Base-by-base conservation (phyloP, 179 eudicot species). In the Silene noctiflora region DNA sequence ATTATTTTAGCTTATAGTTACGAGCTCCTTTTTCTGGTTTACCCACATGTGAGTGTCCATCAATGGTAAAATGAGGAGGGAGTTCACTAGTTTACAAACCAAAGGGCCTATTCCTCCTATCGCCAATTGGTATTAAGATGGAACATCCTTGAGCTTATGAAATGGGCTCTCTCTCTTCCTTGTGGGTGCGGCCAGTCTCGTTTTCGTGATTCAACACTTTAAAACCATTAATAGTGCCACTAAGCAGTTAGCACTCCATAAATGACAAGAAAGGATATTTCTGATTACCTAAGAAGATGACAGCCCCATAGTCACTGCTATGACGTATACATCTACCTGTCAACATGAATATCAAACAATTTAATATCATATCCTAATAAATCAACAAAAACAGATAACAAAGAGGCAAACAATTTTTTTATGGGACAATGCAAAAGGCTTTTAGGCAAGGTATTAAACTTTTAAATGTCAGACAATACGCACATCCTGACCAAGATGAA, bases 261-360 rank as follows among this genome's bases (percentile, higher is more conserved):
- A 24, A 81, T 24, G 33, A 72, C n/a, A 2, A 4, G 69, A 67
- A 58, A 72, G 7, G 55, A 78, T 29, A 33, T 53, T n/a, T 53
- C 25, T 31, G 29, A 62, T 85, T 88, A 95, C 99, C 99, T 87
- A 95, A 84, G 67, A 91, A 90, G 76, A 95, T 93, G 84, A 95
- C 79, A 44, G 98, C 99, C 79, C 99, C 99, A 85, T 89, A 91
- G 87, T 95, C 99, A 72, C 69, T 85, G 81, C 83, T 91, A 76
- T 95, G 97, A 59, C 99, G 89, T 76, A 95, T 93, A 83, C 99
- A 95, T 59, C 99, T 94, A 10, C 99, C 99, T 95, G 74, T 84
- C 81, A 56, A 83, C 78, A 33, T 74, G 75, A 73, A 85, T 35
- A 80, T 56, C 75, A 72, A 67, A 77, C 25, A 81, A 21, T 14